phyloP scores from a whole-genome alignment of 2,329 filamentous ascomycete genomes.

The Penicillium fuscoglaucum region DNA sequence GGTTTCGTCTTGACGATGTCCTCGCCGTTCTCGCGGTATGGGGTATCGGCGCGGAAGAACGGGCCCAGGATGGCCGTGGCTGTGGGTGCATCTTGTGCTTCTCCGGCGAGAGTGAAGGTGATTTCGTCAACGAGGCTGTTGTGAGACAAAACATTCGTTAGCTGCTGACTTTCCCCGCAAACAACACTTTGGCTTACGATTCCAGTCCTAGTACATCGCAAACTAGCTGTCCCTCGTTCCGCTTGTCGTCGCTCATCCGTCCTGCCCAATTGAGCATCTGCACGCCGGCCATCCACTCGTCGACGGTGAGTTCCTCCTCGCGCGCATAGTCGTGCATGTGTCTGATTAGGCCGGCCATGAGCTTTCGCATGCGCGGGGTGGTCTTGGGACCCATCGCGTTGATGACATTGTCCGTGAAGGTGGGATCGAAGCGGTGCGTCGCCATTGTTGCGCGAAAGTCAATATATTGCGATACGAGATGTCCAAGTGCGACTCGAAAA shows the following conservation, averaged over 20 bases:
- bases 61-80: constrained; percentile 79
- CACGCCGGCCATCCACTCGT: constrained; percentile 60
- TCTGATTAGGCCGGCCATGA: constrained; percentile 56
- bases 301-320: constrained; percentile 59
- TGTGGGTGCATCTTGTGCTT: constrained; percentile 58
- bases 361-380: constrained; percentile 63
- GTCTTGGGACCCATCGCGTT: constrained; percentile 72
- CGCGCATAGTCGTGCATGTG: constrained; percentile 62
- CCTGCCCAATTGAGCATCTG: constrained; percentile 62
- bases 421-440: constrained; percentile 45
- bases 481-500: background rate
- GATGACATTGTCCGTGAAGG: constrained; percentile 69
- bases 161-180: background rate
- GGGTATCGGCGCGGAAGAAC: constrained; percentile 76
- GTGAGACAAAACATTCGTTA: constrained; percentile 1
- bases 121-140: constrained; percentile 74
- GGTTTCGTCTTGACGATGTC: constrained; percentile 60
- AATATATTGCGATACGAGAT: background rate
- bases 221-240: constrained; percentile 64
- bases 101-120: constrained; percentile 64
- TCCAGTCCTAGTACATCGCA: constrained; percentile 61
- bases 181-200: constrained; percentile 43
- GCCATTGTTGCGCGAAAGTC: constrained; percentile 24
- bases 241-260: constrained; percentile 61
- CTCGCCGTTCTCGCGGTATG: constrained; percentile 66